Conservation (phyloP, 768 basidiomycete genomes). For the Coprinopsis strossmayeri region DNA sequence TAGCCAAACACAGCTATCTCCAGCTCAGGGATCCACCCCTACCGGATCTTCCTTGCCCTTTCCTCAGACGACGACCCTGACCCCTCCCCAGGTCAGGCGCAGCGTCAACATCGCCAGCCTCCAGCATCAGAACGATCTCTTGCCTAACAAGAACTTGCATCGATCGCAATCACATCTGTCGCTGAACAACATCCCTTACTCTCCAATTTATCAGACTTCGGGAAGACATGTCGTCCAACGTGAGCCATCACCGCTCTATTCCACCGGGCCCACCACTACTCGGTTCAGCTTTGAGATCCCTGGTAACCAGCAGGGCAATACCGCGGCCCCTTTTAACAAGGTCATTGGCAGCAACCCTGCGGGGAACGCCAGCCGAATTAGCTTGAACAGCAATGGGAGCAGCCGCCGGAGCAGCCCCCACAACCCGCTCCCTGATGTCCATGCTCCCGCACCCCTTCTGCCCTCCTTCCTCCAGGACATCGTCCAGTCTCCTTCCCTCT, state of each 20-base stretch:
- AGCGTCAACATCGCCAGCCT: background rate
- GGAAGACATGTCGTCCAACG: too few species aligned
- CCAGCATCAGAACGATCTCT: background rate
- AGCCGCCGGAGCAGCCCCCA: background rate
- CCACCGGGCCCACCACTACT: background rate
- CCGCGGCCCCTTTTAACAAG: background rate
- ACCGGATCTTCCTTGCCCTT: background rate
- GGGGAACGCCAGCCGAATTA: background rate
- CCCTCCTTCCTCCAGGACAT: constrained; percentile 76
- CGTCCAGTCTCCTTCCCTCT: constrained; percentile 37
- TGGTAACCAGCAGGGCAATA: background rate
- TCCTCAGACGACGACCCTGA: constrained; percentile 22
- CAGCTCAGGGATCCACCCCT: background rate
- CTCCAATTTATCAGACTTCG: constrained; percentile 71
- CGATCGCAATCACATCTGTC: constrained; percentile 46
- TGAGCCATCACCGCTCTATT: constrained; percentile 3
- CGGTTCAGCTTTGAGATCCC: background rate
- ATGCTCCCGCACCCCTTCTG: constrained; percentile 49
- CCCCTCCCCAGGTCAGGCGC: constrained; percentile 36
- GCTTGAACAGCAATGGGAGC: constrained; percentile 11
- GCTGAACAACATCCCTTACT: constrained; percentile 12
- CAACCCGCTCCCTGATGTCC: constrained; percentile 14
- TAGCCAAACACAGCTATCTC: constrained; percentile 40
- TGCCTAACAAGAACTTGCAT: constrained; percentile 32
- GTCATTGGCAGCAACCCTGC: background rate